These are phyloP conservation scores for Aspergillus egyptiacus DNA, from an alignment of 495 filamentous ascomycete species.

Conservation along the genomic window DNA sequence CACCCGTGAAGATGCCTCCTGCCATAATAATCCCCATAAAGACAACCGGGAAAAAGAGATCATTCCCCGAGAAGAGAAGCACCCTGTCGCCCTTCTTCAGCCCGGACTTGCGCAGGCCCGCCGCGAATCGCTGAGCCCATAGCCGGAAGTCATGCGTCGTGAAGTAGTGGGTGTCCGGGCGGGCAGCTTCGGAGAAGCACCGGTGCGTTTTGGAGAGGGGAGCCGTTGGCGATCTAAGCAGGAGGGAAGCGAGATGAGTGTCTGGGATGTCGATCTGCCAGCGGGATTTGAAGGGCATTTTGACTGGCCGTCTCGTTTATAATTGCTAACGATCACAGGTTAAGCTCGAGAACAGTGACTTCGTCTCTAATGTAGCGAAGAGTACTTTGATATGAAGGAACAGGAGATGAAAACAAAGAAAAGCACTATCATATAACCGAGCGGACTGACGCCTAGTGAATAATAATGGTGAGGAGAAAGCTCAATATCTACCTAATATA, in stretches of 20 bases:
- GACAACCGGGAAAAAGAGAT: constrained; percentile 65
- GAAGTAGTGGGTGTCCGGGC: constrained; percentile 51
- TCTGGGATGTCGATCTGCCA: constrained; percentile 44
- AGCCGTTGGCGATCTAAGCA: constrained; percentile 44
- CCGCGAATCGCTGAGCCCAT: constrained; percentile 65
- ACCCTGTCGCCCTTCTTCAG: constrained; percentile 65
- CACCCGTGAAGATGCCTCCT: constrained; percentile 72
- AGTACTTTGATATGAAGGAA: no score
- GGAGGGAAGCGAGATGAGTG: constrained; percentile 43
- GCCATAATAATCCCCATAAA: constrained; percentile 72
- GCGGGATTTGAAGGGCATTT: constrained; percentile 52
- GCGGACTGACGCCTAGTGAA: no score
- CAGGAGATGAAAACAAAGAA: no score
- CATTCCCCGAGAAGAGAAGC: constrained; percentile 65
- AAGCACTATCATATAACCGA: no score
- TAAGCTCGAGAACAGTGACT: no score
- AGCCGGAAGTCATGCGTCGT: constrained; percentile 56
- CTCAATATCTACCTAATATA: no score
- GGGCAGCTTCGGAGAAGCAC: constrained; percentile 49
- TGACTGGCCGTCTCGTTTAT: no score
- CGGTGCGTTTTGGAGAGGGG: constrained; percentile 37
- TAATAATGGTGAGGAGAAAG: no score
- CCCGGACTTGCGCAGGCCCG: constrained; percentile 60
- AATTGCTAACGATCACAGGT: no score
- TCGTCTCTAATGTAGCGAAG: no score